These are phyloP conservation scores for Grosmannia penicillata DNA, from an alignment of 2,329 filamentous ascomycete genomes.

Conservation along the genomic window DNA sequence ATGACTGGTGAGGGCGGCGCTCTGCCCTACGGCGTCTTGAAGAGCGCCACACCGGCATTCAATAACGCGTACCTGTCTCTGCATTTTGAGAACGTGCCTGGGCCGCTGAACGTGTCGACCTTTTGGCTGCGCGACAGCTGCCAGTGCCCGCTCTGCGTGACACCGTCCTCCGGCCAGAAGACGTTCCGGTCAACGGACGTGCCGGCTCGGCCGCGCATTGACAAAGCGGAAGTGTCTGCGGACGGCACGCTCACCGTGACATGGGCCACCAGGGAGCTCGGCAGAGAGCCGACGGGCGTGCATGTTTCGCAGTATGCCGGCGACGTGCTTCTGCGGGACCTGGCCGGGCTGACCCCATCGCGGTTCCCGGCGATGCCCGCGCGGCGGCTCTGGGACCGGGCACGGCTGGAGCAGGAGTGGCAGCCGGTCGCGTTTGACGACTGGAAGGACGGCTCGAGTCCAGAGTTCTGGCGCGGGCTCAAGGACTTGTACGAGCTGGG, in stretches of 20 bases:
- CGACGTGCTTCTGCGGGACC: conserved; percentile 5
- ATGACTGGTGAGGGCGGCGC: background rate
- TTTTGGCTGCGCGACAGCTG: conserved; percentile 41
- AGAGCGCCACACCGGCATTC: background rate
- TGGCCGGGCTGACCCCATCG: conserved; percentile 23
- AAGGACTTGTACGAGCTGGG: conserved; percentile 50
- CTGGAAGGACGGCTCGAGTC: conserved; percentile 47
- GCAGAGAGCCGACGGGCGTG: background rate
- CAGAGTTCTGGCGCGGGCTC: conserved; percentile 45
- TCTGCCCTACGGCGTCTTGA: background rate
- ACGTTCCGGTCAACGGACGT: conserved; percentile 52
- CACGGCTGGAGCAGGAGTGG: conserved; percentile 24
- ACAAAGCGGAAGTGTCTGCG: background rate
- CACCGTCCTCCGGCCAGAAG: conserved; percentile 46
- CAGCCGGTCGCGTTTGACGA: conserved; percentile 46
- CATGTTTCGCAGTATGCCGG: conserved; percentile 7
- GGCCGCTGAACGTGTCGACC: conserved; percentile 2
- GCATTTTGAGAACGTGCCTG: background rate
- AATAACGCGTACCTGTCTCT: background rate
- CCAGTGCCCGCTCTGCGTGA: conserved; percentile 38
- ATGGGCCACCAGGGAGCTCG: background rate
- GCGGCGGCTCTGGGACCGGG: conserved; percentile 25
- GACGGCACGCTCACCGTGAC: conserved; percentile 3
- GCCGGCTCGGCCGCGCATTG: conserved; percentile 18
- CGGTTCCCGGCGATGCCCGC: conserved; percentile 20